Conservation (phyloP, 495 filamentous ascomycete genomes). For the Penicillium parvum region DNA sequence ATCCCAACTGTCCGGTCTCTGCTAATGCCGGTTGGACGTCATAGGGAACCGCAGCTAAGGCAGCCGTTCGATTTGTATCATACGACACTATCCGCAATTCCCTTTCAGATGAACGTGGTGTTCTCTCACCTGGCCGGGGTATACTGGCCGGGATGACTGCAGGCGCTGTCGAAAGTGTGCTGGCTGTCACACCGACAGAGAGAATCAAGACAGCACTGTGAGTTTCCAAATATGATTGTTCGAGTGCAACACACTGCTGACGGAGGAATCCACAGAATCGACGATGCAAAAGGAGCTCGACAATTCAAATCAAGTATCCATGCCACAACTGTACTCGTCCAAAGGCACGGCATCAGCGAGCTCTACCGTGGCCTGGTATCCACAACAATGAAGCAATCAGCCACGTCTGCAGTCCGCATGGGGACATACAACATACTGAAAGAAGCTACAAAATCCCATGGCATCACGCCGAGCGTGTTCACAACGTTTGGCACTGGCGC, state of each 20-base stretch:
- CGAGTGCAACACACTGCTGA: neutral
- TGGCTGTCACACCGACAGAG: conserved; percentile 62
- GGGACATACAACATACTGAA: conserved; percentile 66
- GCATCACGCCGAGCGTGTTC: conserved; percentile 37
- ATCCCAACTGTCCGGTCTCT: neutral
- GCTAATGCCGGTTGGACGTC: neutral
- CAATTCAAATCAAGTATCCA: conserved; percentile 51
- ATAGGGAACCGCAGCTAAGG: conserved; percentile 57
- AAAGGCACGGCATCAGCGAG: conserved; percentile 46
- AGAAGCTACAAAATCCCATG: conserved; percentile 45
- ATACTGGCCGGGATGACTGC: conserved; percentile 59
- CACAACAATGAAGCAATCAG: conserved; percentile 64
- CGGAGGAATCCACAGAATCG: conserved; percentile 39
- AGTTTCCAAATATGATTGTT: too few relatives aligned
- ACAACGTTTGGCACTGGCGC: conserved; percentile 60
- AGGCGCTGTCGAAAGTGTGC: conserved; percentile 54
- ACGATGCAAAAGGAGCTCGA: conserved; percentile 53
- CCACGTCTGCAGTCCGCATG: conserved; percentile 60
- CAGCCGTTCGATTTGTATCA: conserved; percentile 59
- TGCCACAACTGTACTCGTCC: conserved; percentile 43
- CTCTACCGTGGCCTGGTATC: conserved; percentile 58
- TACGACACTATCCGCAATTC: conserved; percentile 62
- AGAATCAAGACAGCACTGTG: conserved; percentile 63
- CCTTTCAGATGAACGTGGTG: conserved; percentile 55
- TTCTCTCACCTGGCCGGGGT: conserved; percentile 50